Conservation (phyloP, 177 flowering plant genomes). For the Vitis hybrid region DNA sequence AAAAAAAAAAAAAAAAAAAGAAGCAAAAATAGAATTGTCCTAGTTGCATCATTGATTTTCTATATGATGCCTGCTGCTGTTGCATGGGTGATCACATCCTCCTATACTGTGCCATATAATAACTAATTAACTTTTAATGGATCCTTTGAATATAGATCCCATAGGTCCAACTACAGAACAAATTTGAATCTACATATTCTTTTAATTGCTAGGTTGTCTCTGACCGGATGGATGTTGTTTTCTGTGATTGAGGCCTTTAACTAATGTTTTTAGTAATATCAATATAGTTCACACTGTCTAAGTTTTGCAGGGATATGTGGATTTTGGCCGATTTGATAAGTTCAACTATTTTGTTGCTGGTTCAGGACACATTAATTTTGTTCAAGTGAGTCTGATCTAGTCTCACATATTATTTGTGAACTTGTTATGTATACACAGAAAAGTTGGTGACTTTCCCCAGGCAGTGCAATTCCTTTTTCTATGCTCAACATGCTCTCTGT, state of each 20-base stretch:
- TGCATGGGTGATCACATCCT: too few species aligned
- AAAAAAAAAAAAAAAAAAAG: too few species aligned
- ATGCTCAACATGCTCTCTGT: too few species aligned
- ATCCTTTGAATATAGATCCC: too few species aligned
- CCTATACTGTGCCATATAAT: too few species aligned
- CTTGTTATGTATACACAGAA: neutral
- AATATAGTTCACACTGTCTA: neutral
- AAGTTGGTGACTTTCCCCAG: neutral
- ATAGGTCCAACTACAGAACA: too few species aligned
- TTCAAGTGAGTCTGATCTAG: slow-evolving; percentile 57
- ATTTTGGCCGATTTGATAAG: slow-evolving; percentile 74
- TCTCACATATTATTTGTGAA: neutral
- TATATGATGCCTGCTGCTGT: too few species aligned
- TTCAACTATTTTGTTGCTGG: slow-evolving; percentile 65
- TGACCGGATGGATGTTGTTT: neutral
- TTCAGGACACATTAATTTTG: slow-evolving; percentile 61
- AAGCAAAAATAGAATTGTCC: too few species aligned
- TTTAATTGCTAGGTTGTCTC: too few species aligned
- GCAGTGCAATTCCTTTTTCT: neutral
- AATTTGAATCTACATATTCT: too few species aligned
- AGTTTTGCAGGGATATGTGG: slow-evolving; percentile 73
- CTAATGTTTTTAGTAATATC: neutral
- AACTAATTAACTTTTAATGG: too few species aligned
- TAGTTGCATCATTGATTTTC: too few species aligned
- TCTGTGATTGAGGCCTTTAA: neutral